Conservation (phyloP, 148 eudicot species). For the Beta vulgaris region DNA sequence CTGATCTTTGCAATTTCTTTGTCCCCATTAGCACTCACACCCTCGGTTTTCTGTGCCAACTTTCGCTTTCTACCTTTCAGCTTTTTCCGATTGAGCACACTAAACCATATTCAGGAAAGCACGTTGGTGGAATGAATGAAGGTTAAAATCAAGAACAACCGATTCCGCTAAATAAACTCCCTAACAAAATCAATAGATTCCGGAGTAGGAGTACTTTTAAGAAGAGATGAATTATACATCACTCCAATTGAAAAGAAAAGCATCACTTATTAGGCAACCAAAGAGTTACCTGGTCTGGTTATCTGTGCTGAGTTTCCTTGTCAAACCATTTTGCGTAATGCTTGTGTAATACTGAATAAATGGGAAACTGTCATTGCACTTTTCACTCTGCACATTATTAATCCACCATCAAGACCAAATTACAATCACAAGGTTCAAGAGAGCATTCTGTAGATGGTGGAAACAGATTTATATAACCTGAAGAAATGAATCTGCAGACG, state of each 20-base stretch:
- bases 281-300: constrained; percentile 39
- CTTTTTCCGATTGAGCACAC: constrained; percentile 23
- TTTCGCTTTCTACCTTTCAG: constrained; percentile 23
- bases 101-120: not conserved
- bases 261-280: not conserved
- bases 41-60: constrained; percentile 15
- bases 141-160: not conserved
- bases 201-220: not conserved
- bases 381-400: constrained; percentile 56
- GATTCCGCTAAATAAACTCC: not conserved
- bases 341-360: constrained; percentile 82
- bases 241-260: not conserved
- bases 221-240: not conserved
- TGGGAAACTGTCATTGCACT: constrained; percentile 44
- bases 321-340: constrained; percentile 59
- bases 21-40: constrained; percentile 13
- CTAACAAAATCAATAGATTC: not conserved
- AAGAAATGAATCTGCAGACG: constrained; percentile 68
- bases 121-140: not conserved
- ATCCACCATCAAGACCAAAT: constrained; percentile 19
- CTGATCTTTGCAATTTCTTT: not conserved
- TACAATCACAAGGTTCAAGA: not conserved
- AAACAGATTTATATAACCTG: constrained; percentile 52
- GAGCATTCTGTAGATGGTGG: constrained; percentile 9
- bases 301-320: constrained; percentile 36